phyloP scores from a whole-genome alignment of 2,329 filamentous ascomycete genomes.

The Fonsecaea multimorphosa region DNA sequence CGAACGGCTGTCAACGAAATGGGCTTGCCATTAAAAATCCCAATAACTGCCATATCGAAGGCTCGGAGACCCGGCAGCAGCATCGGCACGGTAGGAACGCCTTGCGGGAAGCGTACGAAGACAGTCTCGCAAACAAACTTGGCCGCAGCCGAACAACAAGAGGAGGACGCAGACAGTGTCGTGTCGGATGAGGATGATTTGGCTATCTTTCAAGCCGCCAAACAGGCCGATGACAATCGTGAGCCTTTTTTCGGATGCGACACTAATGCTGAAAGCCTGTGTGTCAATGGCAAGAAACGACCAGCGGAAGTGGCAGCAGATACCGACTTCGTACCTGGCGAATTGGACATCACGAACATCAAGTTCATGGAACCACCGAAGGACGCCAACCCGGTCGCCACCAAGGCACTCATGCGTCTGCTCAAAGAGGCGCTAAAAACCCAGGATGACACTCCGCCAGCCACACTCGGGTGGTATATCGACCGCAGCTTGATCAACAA shows the following conservation, averaged over 20 bases:
- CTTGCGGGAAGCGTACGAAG: slow-evolving; percentile 32
- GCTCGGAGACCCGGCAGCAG: slow-evolving; percentile 47
- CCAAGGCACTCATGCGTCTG: slow-evolving; percentile 68
- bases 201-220: slow-evolving; percentile 45
- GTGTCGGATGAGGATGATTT: slow-evolving; percentile 57
- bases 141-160: slow-evolving; percentile 25
- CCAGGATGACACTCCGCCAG: slow-evolving; percentile 65
- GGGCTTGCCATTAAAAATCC: slow-evolving; percentile 54
- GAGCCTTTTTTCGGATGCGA: background rate
- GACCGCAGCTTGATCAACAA: slow-evolving; percentile 70
- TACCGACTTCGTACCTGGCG: slow-evolving; percentile 71
- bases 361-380: slow-evolving; percentile 68
- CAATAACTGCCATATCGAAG: slow-evolving; percentile 57
- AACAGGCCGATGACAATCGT: background rate
- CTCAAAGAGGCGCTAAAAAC: slow-evolving; percentile 67
- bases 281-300: slow-evolving; percentile 18
- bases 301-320: slow-evolving; percentile 7
- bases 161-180: slow-evolving; percentile 41
- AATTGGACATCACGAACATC: slow-evolving; percentile 66
- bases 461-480: slow-evolving; percentile 83
- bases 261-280: background rate
- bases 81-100: slow-evolving; percentile 25
- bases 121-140: slow-evolving; percentile 26
- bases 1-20: slow-evolving; percentile 51
- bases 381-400: slow-evolving; percentile 68